These are phyloP conservation scores for Dendrothele bispora DNA, from an alignment of 768 basidiomycete species.

Conservation along the genomic window DNA sequence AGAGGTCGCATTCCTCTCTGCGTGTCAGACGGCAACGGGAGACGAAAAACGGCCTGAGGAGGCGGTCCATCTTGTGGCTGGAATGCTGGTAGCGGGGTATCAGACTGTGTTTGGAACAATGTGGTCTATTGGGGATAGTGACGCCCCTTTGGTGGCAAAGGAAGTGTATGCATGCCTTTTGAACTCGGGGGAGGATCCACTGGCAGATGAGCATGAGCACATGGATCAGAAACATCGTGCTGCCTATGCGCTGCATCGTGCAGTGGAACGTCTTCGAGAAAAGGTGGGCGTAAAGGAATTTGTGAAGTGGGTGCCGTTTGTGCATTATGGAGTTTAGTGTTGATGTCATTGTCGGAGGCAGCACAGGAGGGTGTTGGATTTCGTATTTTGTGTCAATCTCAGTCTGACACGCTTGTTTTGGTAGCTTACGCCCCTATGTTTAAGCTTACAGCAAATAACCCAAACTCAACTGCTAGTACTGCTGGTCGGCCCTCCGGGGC, in stretches of 20 bases:
- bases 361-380: too few species aligned
- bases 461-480: too few species aligned
- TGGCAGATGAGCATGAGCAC: conserved; percentile 13
- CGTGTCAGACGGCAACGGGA: conserved; percentile 44
- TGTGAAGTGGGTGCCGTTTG: background rate
- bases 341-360: too few species aligned
- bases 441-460: too few species aligned
- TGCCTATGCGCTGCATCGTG: conserved; percentile 25
- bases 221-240: too few species aligned
- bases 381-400: too few species aligned
- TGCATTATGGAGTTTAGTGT: background rate
- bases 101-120: conserved; percentile 42
- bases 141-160: conserved; percentile 31
- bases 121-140: conserved; percentile 40
- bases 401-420: too few species aligned
- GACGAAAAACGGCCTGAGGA: conserved; percentile 27
- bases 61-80: conserved; percentile 40
- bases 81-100: too few species aligned
- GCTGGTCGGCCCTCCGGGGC: too few species aligned
- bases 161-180: conserved; percentile 30
- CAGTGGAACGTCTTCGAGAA: conserved; percentile 17
- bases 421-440: too few species aligned
- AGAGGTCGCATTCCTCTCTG: conserved; percentile 44
- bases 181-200: conserved; percentile 5
- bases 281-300: background rate